These are phyloP conservation scores for Beauveria australis DNA, from an alignment of 2,329 filamentous ascomycete species.

Conservation along the genomic window DNA sequence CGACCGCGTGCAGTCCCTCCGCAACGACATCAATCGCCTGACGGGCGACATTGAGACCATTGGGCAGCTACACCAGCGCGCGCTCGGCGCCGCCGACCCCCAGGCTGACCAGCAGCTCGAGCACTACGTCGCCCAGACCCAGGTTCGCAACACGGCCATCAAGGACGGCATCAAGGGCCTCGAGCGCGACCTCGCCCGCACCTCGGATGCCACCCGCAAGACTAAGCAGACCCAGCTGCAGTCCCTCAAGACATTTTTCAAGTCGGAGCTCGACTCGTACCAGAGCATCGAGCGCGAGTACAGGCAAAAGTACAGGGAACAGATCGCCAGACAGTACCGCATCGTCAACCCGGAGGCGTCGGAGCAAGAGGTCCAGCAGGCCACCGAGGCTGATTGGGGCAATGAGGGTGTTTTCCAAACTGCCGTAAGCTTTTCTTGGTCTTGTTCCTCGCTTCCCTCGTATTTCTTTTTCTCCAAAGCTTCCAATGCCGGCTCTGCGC, in stretches of 20 bases:
- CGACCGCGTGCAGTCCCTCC: constrained; percentile 55
- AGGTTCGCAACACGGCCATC: constrained; percentile 65
- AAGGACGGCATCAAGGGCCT: constrained; percentile 71
- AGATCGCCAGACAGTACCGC: constrained; percentile 71
- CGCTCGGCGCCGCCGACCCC: constrained; percentile 57
- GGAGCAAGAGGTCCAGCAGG: constrained; percentile 62
- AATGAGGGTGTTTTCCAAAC: constrained; percentile 76
- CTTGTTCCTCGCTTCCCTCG: background rate
- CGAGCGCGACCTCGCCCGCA: constrained; percentile 61
- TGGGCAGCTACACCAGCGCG: constrained; percentile 61
- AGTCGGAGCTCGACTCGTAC: constrained; percentile 62
- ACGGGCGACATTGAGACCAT: constrained; percentile 61
- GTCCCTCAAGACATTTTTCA: constrained; percentile 63
- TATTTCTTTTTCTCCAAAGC: background rate
- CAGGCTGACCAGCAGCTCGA: constrained; percentile 52
- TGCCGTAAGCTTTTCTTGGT: constrained; percentile 47
- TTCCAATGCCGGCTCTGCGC: background rate
- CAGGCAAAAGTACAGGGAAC: constrained; percentile 63
- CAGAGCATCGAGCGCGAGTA: constrained; percentile 64
- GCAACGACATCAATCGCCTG: constrained; percentile 59
- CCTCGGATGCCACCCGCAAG: constrained; percentile 48
- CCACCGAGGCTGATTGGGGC: constrained; percentile 63
- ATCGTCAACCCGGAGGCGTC: constrained; percentile 77
- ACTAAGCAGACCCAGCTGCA: constrained; percentile 64
- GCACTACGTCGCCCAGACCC: constrained; percentile 59